Conservation (phyloP, 305 asterid species). For the Andrographis paniculata region DNA sequence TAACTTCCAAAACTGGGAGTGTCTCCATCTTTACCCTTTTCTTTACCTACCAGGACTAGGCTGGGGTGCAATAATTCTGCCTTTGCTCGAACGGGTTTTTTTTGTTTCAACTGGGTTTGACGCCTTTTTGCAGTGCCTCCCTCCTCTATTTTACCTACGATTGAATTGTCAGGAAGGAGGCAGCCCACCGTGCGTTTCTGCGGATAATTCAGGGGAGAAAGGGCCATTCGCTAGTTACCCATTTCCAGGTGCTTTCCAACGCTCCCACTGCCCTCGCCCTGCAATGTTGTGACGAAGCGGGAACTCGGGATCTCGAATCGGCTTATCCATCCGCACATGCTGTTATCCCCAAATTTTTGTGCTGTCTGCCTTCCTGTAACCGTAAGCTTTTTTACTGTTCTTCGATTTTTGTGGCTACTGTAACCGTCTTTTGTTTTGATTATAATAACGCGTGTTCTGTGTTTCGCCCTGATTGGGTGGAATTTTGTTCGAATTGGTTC, state of each 20-base stretch:
- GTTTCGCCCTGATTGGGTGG: conserved; percentile 1
- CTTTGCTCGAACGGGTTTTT: conserved; percentile 6
- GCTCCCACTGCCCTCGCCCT: background rate
- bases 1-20: conserved; percentile 27
- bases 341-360: background rate
- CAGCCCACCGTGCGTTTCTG: conserved; percentile 18
- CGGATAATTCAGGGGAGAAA: conserved; percentile 19
- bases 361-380: background rate
- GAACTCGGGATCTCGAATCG: background rate
- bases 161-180: conserved; percentile 27
- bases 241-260: conserved; percentile 24
- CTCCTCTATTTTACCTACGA: conserved; percentile 30
- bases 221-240: conserved; percentile 23
- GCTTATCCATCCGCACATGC: background rate
- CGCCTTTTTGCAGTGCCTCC: conserved; percentile 7
- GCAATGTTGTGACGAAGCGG: conserved; percentile 13
- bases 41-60: conserved; percentile 10
- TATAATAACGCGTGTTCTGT: background rate
- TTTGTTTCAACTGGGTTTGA: conserved; percentile 3
- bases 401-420: conserved; percentile 15
- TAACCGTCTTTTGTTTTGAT: conserved; percentile 3
- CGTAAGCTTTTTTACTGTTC: conserved; percentile 1
- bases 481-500: conserved; percentile 15
- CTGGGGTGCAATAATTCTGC: conserved; percentile 15
- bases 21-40: conserved; percentile 18